These are phyloP conservation scores for Trichomonascus vanleenenianus DNA, from an alignment of 805 yeast genomes.

Conservation along the genomic window DNA sequence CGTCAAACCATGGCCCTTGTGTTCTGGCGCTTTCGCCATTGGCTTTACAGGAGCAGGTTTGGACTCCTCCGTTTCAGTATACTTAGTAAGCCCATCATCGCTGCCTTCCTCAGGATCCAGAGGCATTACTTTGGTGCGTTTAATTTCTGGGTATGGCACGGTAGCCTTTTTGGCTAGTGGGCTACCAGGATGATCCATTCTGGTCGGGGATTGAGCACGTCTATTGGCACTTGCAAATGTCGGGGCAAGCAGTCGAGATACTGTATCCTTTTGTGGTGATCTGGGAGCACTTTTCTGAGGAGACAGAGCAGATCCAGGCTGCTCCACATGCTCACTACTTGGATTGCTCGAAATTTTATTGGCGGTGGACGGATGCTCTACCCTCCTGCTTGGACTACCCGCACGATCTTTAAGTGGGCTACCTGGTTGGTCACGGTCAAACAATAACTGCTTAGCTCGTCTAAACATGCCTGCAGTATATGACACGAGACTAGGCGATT, in stretches of 20 bases:
- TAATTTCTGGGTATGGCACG: background rate
- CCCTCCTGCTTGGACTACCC: no score
- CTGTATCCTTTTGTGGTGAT: slow-evolving; percentile 1
- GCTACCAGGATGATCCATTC: slow-evolving; percentile 1
- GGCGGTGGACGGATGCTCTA: background rate
- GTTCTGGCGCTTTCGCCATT: background rate
- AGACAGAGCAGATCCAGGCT: background rate
- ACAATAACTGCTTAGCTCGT: slow-evolving; percentile 15
- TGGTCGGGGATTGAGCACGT: slow-evolving; percentile 2
- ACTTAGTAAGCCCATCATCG: background rate
- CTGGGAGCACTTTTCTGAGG: background rate
- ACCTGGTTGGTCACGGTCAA: slow-evolving; percentile 7
- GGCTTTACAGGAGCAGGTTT: background rate
- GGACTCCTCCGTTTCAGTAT: background rate
- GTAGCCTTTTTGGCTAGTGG: slow-evolving; percentile 5
- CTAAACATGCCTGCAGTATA: slow-evolving; percentile 14
- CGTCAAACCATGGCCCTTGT: background rate
- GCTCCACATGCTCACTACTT: background rate
- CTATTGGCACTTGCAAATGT: slow-evolving; percentile 14
- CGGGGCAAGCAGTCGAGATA: slow-evolving; percentile 15
- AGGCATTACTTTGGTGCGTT: no score
- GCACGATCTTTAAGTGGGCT: background rate
- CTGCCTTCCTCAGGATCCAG: background rate
- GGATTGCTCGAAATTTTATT: no score
- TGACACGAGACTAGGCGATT: slow-evolving; percentile 1